Percentiles rank a stretch among this genome's conserved stretches.
Evolutionary conservation across 306 rosid species (phyloP).

Genomic region (Clitoria ternatea): DNA sequence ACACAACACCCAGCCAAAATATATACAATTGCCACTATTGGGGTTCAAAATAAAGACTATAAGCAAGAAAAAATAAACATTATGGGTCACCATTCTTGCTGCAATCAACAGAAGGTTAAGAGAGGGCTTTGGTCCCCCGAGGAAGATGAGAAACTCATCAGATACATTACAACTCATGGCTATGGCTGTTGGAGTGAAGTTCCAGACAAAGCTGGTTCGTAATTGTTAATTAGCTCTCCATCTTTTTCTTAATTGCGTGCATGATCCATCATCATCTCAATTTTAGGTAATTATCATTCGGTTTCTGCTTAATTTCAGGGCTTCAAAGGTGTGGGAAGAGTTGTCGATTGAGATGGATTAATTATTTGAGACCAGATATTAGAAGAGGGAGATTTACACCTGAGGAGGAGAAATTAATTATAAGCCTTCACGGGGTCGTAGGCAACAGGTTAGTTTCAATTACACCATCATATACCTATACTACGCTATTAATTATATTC

Average conservation of each 20-base stretch:
- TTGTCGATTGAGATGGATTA: conserved; percentile 93
- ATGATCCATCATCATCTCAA: no score
- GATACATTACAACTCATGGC: conserved; percentile 84
- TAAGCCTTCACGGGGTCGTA: conserved; percentile 85
- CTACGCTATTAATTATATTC: neutral
- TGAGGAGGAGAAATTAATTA: conserved; percentile 91
- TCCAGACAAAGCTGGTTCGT: conserved; percentile 85
- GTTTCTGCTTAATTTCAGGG: conserved; percentile 38
- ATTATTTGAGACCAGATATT: conserved; percentile 97
- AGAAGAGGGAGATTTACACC: conserved; percentile 92
- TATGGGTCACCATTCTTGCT: conserved; percentile 97
- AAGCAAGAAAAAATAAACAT: neutral
- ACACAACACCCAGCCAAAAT: conserved; percentile 20
- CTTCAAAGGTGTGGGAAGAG: conserved; percentile 98
- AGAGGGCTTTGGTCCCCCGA: conserved; percentile 99
- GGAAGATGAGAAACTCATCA: conserved; percentile 89
- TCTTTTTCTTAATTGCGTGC: neutral
- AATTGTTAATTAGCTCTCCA: no score
- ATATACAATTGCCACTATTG: conserved; percentile 16
- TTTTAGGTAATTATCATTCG: no score
- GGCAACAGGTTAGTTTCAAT: conserved; percentile 79
- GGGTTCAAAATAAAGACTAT: conserved; percentile 15
- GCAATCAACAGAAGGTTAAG: conserved; percentile 97
- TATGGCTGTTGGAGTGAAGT: conserved; percentile 99
- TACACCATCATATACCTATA: neutral